Conservation (phyloP, 2,329 filamentous ascomycete genomes). For the Cytospora leucostoma region DNA sequence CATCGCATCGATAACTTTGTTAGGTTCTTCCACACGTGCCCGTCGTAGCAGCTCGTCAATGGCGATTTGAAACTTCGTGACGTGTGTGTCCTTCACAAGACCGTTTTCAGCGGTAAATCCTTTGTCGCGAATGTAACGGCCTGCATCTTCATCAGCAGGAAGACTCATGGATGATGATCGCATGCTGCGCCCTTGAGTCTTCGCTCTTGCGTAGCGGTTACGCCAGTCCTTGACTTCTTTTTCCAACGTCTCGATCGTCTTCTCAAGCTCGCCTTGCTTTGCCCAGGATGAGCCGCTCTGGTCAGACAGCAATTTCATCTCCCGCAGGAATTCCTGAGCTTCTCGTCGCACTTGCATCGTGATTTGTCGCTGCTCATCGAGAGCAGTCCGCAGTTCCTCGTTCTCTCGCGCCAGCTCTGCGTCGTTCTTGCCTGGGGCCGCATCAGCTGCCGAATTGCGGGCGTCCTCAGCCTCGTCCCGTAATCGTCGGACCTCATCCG, state of each 20-base stretch:
- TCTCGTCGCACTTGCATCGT: conserved; percentile 86
- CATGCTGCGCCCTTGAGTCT: conserved; percentile 81
- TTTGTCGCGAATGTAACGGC: conserved; percentile 64
- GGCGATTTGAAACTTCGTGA: conserved; percentile 92
- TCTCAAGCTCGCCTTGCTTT: conserved; percentile 76
- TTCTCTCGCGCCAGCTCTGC: conserved; percentile 68
- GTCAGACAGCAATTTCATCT: conserved; percentile 86
- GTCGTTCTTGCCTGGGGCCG: conserved; percentile 40
- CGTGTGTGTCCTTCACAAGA: conserved; percentile 84
- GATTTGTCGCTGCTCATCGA: conserved; percentile 75
- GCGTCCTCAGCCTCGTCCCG: conserved; percentile 63
- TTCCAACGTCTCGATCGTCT: conserved; percentile 75
- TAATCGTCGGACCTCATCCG: conserved; percentile 62
- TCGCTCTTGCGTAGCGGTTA: conserved; percentile 81
- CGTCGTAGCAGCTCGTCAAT: conserved; percentile 86
- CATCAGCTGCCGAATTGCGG: conserved; percentile 39
- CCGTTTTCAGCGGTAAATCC: conserved; percentile 72
- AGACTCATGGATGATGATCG: conserved; percentile 79
- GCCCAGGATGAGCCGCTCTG: conserved; percentile 78
- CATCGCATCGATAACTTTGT: conserved; percentile 79
- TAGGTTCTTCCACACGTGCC: conserved; percentile 72
- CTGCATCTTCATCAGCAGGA: conserved; percentile 68
- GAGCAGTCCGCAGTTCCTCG: conserved; percentile 62
- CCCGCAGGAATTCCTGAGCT: conserved; percentile 77
- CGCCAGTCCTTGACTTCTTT: conserved; percentile 88